These are phyloP conservation scores for Colletotrichum neosansevieriae DNA, from an alignment of 2,329 filamentous ascomycete genomes.

Conservation along the genomic window DNA sequence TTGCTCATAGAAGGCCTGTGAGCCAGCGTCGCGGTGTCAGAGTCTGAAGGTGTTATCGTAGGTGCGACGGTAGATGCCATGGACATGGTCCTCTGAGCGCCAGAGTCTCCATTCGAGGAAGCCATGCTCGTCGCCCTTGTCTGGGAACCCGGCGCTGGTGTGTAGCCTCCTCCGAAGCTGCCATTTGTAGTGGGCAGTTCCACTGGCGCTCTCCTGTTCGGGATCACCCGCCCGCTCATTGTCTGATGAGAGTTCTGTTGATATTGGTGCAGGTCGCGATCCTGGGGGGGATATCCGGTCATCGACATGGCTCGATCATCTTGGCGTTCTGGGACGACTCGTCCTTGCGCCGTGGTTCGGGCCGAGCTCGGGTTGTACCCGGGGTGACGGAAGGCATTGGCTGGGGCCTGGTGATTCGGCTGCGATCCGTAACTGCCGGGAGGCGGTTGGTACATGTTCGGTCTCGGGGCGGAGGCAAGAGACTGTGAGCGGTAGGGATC, in stretches of 20 bases:
- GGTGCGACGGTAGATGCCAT: slow-evolving; percentile 88
- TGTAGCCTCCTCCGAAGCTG: slow-evolving; percentile 53
- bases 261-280: slow-evolving; percentile 64
- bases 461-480: slow-evolving; percentile 81
- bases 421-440: slow-evolving; percentile 63
- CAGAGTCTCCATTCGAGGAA: slow-evolving; percentile 61
- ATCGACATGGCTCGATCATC: slow-evolving; percentile 97
- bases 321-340: slow-evolving; percentile 89
- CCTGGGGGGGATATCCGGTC: slow-evolving; percentile 78
- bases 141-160: slow-evolving; percentile 63
- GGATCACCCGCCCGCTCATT: slow-evolving; percentile 92
- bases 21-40: slow-evolving; percentile 58
- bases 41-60: slow-evolving; percentile 75
- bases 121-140: slow-evolving; percentile 73
- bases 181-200: slow-evolving; percentile 55
- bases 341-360: slow-evolving; percentile 89
- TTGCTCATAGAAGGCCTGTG: slow-evolving; percentile 70
- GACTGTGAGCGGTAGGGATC: slow-evolving; percentile 95
- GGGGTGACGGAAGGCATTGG: slow-evolving; percentile 82
- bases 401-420: slow-evolving; percentile 67
- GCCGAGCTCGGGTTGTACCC: slow-evolving; percentile 77
- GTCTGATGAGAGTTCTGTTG: slow-evolving; percentile 77
- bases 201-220: slow-evolving; percentile 69
- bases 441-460: slow-evolving; percentile 76
- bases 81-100: slow-evolving; percentile 80